These are phyloP conservation scores for Cardamine chenopodiifolia DNA, from an alignment of 345 rosid species.

Conservation along the genomic window DNA sequence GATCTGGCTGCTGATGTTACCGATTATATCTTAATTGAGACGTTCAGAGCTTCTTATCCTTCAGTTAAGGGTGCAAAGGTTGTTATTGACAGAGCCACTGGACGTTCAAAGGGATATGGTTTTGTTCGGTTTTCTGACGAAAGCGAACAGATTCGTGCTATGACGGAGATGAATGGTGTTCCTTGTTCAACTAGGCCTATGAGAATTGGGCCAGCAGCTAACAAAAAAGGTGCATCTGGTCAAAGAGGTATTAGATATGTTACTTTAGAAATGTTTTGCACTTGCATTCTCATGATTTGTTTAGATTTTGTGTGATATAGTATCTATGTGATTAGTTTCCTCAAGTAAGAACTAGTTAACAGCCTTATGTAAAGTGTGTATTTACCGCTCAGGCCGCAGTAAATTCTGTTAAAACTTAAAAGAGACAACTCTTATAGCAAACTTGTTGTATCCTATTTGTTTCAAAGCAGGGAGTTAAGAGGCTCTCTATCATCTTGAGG, in stretches of 20 bases:
- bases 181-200: constrained; percentile 91
- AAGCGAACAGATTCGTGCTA: constrained; percentile 77
- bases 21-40: constrained; percentile 81
- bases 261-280: neutral
- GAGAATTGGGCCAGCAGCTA: constrained; percentile 84
- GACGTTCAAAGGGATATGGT: constrained; percentile 87
- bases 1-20: constrained; percentile 96
- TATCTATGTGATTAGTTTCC: constrained; percentile 15
- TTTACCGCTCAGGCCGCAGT: constrained; percentile 58
- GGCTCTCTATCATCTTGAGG: constrained; percentile 89
- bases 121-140: constrained; percentile 89
- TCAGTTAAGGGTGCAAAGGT: constrained; percentile 87
- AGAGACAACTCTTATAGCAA: constrained; percentile 65
- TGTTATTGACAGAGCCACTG: constrained; percentile 86
- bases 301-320: neutral
- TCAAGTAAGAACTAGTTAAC: neutral
- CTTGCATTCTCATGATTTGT: constrained; percentile 22
- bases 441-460: constrained; percentile 88
- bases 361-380: constrained; percentile 23
- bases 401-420: constrained; percentile 48
- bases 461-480: constrained; percentile 91
- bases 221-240: constrained; percentile 59
- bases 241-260: constrained; percentile 59
- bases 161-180: constrained; percentile 90
- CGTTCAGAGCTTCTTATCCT: constrained; percentile 67